Conservation (phyloP, 352 stramenopile genomes). For the Globisporangium apiculatum region DNA sequence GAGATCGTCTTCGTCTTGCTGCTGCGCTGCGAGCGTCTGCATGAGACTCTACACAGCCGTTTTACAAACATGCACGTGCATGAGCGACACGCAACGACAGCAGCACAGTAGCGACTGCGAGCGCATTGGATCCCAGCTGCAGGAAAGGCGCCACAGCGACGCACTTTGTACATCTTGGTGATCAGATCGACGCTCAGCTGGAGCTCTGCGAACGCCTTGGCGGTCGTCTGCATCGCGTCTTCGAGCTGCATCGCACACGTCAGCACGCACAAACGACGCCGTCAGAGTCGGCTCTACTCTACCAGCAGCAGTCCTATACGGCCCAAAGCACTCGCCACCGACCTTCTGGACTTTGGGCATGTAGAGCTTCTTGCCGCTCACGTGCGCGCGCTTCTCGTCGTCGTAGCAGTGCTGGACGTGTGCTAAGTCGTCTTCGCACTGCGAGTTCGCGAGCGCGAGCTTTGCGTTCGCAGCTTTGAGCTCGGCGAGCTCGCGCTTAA, state of each 20-base stretch:
- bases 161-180: conserved; percentile 84
- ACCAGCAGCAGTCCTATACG: background rate
- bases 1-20: conserved; percentile 53
- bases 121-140: too few species aligned
- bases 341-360: conserved; percentile 68
- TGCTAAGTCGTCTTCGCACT: conserved; percentile 62
- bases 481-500: conserved; percentile 58
- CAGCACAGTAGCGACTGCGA: background rate
- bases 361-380: conserved; percentile 64
- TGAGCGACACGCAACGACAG: background rate
- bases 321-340: background rate
- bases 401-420: conserved; percentile 67
- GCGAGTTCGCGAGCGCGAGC: conserved; percentile 54
- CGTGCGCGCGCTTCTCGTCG: conserved; percentile 50
- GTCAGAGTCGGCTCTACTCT: background rate
- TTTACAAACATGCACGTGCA: background rate
- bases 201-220: conserved; percentile 62
- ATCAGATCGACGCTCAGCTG: conserved; percentile 81
- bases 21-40: conserved; percentile 34
- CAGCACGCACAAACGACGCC: too few species aligned
- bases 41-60: conserved; percentile 29
- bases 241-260: conserved; percentile 35
- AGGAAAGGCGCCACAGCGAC: background rate
- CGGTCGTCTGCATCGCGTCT: conserved; percentile 44
- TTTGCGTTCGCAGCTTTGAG: conserved; percentile 56